Base-by-base conservation (phyloP, 176 grass and related monocot genomes). In the Areca catechu region DNA sequence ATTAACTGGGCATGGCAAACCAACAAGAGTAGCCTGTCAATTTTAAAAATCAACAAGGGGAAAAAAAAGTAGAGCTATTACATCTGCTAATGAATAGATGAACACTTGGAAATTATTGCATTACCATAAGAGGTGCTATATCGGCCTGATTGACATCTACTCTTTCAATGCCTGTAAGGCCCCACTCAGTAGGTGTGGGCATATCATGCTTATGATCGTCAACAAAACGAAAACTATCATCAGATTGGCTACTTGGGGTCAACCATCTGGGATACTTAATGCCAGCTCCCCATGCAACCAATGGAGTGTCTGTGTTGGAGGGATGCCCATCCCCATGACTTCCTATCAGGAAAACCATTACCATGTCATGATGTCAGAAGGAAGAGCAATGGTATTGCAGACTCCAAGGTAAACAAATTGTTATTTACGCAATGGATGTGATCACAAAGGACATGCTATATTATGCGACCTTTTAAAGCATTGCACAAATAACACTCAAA, bases 241-340 rank as follows among this genome's bases (percentile, higher is more conserved):
- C 82, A 53, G 77, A 78, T 68, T 83, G 76, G 24, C 80, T 80
- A 74, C 71, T 80, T 62, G 74, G 70, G 54, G 48, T 67, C 63
- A 89, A 57, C 49, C 68, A 74, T 53, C 76, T 81, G 27, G 90
- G 90, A 68, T 73, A 73, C 71, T 81, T 89, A 53, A 95, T 75
- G 56, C 90, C 90, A 77, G 90, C 86, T 53, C 90, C 90, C 90
- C 90, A 95, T 76, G 71, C 86, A 21, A 95, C 86, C 80, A 95
- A 78, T 50, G 90, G 90, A 56, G 90, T 95, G 79, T 95, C 86
- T 10, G 90, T 95, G 56, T 89, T 89, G 24, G 86, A 86, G 47
- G 90, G 90, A 58, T 95, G 90, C 16, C 90, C 90, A 17, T 95
- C 90, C 76, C 90, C 90, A 74, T 95, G 90, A 82, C 90, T 95